These are phyloP conservation scores for Neurospora sp. DNA, from an alignment of 495 filamentous ascomycete genomes.

Conservation along the genomic window DNA sequence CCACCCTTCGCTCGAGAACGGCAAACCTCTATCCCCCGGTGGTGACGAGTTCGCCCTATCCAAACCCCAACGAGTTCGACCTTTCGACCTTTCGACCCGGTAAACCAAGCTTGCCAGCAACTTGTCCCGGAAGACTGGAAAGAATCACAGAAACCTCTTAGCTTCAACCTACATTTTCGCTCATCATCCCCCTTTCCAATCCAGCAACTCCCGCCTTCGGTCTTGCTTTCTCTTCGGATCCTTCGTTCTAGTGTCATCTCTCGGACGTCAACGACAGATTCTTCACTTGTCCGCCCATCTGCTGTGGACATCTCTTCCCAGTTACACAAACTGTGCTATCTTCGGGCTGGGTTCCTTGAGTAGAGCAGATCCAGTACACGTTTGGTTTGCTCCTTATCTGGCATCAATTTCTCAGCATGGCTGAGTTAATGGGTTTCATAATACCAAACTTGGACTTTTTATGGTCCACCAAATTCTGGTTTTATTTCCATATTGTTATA, in stretches of 20 bases:
- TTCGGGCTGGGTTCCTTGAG: constrained; percentile 2
- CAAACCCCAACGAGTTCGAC: neutral
- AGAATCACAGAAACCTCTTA: neutral
- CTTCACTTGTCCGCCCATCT: neutral
- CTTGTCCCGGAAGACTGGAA: neutral
- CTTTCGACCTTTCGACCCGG: neutral
- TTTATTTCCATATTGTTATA: constrained; percentile 27
- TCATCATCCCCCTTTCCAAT: neutral
- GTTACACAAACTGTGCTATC: neutral
- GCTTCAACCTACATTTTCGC: neutral
- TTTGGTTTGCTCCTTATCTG: neutral
- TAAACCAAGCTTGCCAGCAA: neutral
- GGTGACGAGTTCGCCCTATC: constrained; percentile 1
- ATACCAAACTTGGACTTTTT: constrained; percentile 29
- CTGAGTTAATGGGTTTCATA: constrained; percentile 24
- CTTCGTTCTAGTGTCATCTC: neutral
- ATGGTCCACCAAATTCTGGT: constrained; percentile 27
- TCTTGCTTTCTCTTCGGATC: neutral
- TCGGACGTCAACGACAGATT: neutral
- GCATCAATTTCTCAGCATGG: constrained; percentile 13
- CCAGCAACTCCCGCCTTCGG: neutral
- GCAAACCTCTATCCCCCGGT: constrained; percentile 13
- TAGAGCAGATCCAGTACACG: neutral
- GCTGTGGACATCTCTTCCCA: neutral
- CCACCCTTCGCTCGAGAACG: constrained; percentile 7